Evolutionary conservation across 192 early-diverging fungal genomes (phyloP), one percentile per base, ranked within the genome.

Genomic region (Geranomyces variabilis): DNA sequence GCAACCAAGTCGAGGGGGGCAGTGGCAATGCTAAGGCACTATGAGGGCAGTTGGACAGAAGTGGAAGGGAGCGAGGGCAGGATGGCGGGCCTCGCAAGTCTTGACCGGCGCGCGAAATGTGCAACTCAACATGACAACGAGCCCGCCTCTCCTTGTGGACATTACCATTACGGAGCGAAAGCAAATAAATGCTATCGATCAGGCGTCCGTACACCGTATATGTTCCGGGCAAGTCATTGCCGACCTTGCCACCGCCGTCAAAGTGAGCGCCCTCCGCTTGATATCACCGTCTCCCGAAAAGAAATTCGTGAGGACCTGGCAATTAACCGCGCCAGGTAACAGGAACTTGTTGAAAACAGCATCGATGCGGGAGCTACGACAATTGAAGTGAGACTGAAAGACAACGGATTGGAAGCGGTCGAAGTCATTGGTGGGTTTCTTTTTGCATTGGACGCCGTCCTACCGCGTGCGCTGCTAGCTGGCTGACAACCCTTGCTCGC

Each of bases 311-410:
- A 13, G 3, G 47, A 29, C 49, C 66, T 6, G 26, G 33, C 15
- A 28, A 0, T 19, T 67, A 26, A 17, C 36, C 22, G 14, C 19
- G 66, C 45, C 13, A 47, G 12, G 10, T 22, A 33, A 41, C 71
- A 99, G 82, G 97, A 99, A 75, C 83, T 99, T 8, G 75, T 99
- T 31, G 97, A 99, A 70, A 99, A 99, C 78, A 88, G 89, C 48
- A 72, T 98, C 6, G 97, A 99, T 71, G 94, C 97, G 0, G 81
- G 87, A 0, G 88, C 97, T 2, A 93, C 93, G 0, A 60, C 78
- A 6, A 85, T 99, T 63, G 95, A 94, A 41, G 85, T 99, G 41
- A 80, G 85, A 28, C 83, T 98, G 61, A 91, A 89, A 62, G 89
- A 96, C 56, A 79, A 86, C 79, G 96, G 93, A 0, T 76, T 93